Evolutionary conservation across 1,284 basidiomycete genomes (phyloP).

Genomic region (Somion occarium): DNA sequence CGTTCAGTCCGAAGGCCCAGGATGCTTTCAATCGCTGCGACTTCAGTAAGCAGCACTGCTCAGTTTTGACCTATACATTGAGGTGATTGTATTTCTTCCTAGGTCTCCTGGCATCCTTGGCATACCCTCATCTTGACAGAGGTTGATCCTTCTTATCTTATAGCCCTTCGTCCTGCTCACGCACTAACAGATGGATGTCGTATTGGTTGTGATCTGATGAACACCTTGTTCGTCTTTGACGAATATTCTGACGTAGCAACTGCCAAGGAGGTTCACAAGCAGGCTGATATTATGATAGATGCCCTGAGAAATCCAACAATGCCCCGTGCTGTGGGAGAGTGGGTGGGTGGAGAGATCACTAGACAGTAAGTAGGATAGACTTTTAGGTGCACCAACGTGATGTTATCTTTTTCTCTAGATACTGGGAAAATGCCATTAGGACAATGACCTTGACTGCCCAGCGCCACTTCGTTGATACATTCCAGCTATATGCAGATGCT

Average conservation of each 20-base stretch:
- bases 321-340: constrained; percentile 27
- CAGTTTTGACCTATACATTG: background rate
- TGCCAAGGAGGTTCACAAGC: constrained; percentile 17
- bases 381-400: too few relatives aligned
- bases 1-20: constrained; percentile 30
- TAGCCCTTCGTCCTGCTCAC: too few relatives aligned
- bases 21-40: constrained; percentile 34
- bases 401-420: constrained; percentile 13
- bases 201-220: constrained; percentile 34
- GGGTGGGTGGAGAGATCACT: constrained; percentile 27
- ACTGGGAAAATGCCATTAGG: constrained; percentile 18
- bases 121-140: background rate
- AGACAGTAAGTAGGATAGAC: constrained; percentile 30
- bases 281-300: constrained; percentile 32
- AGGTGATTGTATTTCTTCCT: too few relatives aligned
- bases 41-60: constrained; percentile 30
- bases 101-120: background rate
- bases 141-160: background rate
- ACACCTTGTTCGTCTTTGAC: constrained; percentile 38
- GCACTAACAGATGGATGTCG: constrained; percentile 11
- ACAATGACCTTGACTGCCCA: constrained; percentile 13
- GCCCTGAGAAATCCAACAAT: constrained; percentile 29
- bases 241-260: constrained; percentile 34
- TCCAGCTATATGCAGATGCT: constrained; percentile 25
- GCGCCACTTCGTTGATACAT: constrained; percentile 17